A percentile compares a stretch with the other conserved stretches of the same genome.
These are phyloP conservation scores for Gossypium rotundifolium DNA, from an alignment of 345 rosid species.

Conservation along the genomic window DNA sequence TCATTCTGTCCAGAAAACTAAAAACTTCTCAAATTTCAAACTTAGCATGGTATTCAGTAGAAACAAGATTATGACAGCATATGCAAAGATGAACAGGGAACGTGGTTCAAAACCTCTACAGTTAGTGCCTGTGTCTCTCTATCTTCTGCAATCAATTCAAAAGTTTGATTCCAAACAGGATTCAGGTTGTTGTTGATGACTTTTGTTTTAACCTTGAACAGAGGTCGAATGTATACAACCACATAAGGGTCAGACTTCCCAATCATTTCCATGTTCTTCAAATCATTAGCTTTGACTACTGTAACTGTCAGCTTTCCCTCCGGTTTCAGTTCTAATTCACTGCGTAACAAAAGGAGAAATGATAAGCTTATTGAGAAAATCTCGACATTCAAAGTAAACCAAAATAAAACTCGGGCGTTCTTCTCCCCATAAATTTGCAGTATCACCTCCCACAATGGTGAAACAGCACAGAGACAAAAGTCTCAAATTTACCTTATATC, in stretches of 20 bases:
- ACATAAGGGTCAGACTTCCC: conserved; percentile 98
- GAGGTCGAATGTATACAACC: conserved; percentile 64
- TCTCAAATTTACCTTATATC: conserved; percentile 58
- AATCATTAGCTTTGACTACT: conserved; percentile 67
- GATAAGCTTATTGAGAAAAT: neutral
- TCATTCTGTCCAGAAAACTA: neutral
- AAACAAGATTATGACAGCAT: neutral
- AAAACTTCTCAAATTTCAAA: conserved; percentile 18
- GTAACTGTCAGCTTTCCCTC: conserved; percentile 76
- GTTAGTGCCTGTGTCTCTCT: conserved; percentile 87
- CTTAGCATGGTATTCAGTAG: neutral
- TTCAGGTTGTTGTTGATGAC: conserved; percentile 83
- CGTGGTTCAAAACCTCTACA: conserved; percentile 54
- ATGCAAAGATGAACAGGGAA: neutral
- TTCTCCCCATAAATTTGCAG: neutral
- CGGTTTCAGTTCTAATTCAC: conserved; percentile 96
- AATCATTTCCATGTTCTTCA: conserved; percentile 97
- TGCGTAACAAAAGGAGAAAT: conserved; percentile 22
- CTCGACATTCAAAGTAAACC: neutral
- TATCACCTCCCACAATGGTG: neutral
- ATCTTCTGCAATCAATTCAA: conserved; percentile 89
- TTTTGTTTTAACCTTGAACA: conserved; percentile 82
- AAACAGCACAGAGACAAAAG: neutral
- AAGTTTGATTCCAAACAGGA: conserved; percentile 89
- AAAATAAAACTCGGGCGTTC: neutral